Base-by-base conservation (phyloP, 441 rosid species). In the Macaranga tanarius region DNA sequence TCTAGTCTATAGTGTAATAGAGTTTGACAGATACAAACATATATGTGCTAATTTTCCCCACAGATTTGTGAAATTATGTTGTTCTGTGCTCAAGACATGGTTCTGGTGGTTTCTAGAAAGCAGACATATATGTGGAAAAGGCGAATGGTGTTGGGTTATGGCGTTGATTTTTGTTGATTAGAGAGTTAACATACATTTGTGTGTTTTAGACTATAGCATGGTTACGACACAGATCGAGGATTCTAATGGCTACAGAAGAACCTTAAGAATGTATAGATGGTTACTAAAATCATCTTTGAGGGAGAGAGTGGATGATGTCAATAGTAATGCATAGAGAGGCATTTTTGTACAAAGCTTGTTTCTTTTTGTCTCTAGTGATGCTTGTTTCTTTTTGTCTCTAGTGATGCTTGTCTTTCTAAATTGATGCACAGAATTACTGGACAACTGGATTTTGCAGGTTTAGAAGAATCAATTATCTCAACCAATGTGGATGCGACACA, bases 401-500 rank as follows among this genome's bases (percentile, higher is more conserved):
- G 34, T 34, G 15, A 57, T 65, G 25, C 17, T 16, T 28, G 62
- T 61, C 31, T 50, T 56, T 42, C 34, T 5, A 38, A 40, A 69
- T 55, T 51, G 72, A 74, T 58, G 48, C 45, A 11, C 60, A 5
- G 64, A 20, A 63, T 75, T 10, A 66, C 28, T 20, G 4, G 47
- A n/a, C 60, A 52, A 61, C 61, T 38, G 61, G 68, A 62, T 65
- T 50, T 72, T 59, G 79, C 83, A 80, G 96, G 81, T 77, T 67
- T 80, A 57, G 92, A 83, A 71, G 90, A 84, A 80, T 75, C 90
- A 38, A 74, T 81, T 60, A 75, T 88, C 76, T 82, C 95, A 58
- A 74, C 86, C 75, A 82, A 79, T 59, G 77, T 77, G 85, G 90
- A 85, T 73, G 79, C 79, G 20, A 62, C 92, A 20, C 92, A 84